Conservation (phyloP, 768 basidiomycete species). For the Lactarius trivialis region DNA sequence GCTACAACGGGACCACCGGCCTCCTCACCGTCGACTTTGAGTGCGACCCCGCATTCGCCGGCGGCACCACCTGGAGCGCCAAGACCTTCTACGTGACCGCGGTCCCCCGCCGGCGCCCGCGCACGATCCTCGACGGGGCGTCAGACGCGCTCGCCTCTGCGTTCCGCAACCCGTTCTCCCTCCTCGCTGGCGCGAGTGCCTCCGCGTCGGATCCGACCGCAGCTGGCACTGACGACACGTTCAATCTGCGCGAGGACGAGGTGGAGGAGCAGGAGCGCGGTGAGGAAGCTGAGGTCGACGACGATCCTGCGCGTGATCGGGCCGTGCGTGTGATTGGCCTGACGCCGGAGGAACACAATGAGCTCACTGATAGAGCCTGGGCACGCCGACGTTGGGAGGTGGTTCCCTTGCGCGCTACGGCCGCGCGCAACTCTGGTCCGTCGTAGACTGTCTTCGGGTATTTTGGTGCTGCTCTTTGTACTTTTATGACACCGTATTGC, state of each 20-base stretch:
- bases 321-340: constrained; percentile 50
- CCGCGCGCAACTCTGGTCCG: not conserved
- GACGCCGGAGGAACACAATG: constrained; percentile 34
- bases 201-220: constrained; percentile 19
- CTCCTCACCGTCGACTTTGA: constrained; percentile 57
- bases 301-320: constrained; percentile 53
- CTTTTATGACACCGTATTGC: not conserved
- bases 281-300: constrained; percentile 74
- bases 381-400: constrained; percentile 45
- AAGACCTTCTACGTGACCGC: constrained; percentile 59
- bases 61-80: constrained; percentile 47
- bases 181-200: constrained; percentile 31
- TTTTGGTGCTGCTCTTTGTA: not conserved
- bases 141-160: constrained; percentile 57
- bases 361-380: constrained; percentile 33
- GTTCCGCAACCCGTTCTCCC: constrained; percentile 51
- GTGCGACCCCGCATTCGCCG: constrained; percentile 52
- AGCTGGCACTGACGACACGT: constrained; percentile 24
- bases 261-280: constrained; percentile 71
- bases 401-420: constrained; percentile 35
- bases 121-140: constrained; percentile 65
- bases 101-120: constrained; percentile 61
- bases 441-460: too few relatives aligned
- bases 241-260: constrained; percentile 69
- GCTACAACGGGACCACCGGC: constrained; percentile 45